phyloP scores from a whole-genome alignment of 139 green algal genomes.

The Ostreobium quekettii region DNA sequence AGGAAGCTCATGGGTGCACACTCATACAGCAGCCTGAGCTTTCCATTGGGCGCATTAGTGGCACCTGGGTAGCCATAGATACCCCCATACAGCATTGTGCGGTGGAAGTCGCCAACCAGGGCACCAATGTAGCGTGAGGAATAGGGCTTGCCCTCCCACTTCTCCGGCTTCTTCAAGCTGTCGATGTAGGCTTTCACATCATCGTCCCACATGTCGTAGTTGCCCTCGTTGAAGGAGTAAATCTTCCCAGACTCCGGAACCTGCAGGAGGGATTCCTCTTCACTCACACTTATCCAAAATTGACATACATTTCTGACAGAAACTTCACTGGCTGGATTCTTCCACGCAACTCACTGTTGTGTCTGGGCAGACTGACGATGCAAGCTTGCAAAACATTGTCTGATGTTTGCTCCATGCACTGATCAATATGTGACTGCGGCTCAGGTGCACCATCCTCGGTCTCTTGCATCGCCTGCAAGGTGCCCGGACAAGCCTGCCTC shows the following conservation, averaged over 20 bases:
- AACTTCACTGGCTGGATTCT: too few relatives aligned
- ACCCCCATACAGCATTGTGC: conserved; percentile 92
- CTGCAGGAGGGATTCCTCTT: too few relatives aligned
- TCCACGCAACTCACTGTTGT: too few relatives aligned
- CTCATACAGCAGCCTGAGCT: conserved; percentile 97
- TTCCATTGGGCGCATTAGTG: conserved; percentile 88
- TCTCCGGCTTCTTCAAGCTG: conserved; percentile 63
- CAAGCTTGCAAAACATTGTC: too few relatives aligned
- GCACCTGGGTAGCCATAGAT: conserved; percentile 97
- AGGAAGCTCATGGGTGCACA: conserved; percentile 93
- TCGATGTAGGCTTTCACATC: conserved; percentile 72
- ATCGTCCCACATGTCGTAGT: conserved; percentile 80
- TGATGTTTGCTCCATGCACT: too few relatives aligned
- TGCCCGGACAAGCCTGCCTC: too few relatives aligned
- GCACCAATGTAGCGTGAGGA: conserved; percentile 89
- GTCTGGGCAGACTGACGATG: too few relatives aligned
- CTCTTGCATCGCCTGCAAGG: too few relatives aligned
- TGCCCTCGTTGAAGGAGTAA: conserved; percentile 99
- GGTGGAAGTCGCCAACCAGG: conserved; percentile 95
- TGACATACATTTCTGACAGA: too few relatives aligned
- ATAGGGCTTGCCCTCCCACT: conserved; percentile 89
- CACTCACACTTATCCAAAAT: too few relatives aligned
- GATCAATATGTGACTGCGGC: too few relatives aligned
- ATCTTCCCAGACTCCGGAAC: conserved; percentile 88
- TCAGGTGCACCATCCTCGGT: too few relatives aligned